These are phyloP conservation scores for Stephania cephalantha DNA, from an alignment of 164 flowering plant species.

Conservation along the genomic window DNA sequence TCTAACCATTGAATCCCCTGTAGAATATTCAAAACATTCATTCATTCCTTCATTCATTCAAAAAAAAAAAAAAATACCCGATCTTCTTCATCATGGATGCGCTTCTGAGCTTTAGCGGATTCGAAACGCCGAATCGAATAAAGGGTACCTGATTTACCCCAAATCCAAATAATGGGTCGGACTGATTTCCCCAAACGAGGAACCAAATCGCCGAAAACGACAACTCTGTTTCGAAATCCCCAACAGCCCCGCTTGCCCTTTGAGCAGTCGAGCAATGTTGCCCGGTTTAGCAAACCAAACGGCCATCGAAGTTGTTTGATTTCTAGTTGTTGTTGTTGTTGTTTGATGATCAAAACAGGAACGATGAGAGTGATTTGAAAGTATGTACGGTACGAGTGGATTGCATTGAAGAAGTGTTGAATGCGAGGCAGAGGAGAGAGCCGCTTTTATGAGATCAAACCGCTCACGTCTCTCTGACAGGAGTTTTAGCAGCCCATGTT, in stretches of 20 bases:
- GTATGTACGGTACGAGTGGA: neutral
- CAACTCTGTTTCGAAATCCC: slow-evolving; percentile 9
- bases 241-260: slow-evolving; percentile 11
- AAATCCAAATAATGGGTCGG: slow-evolving; percentile 17
- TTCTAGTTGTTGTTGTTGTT: too few species aligned
- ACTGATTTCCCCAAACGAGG: neutral
- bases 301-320: slow-evolving; percentile 11
- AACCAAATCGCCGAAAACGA: neutral
- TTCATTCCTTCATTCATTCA: too few species aligned
- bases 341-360: neutral
- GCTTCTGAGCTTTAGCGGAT: slow-evolving; percentile 28
- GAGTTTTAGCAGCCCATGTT: neutral
- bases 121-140: slow-evolving; percentile 33
- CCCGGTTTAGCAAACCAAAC: slow-evolving; percentile 17
- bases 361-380: too few species aligned
- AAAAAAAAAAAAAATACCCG: slow-evolving; percentile 20
- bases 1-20: neutral
- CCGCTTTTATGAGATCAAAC: too few species aligned
- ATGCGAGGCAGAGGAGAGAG: too few species aligned
- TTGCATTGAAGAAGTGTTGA: neutral
- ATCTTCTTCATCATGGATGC: slow-evolving; percentile 16
- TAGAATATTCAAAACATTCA: neutral
- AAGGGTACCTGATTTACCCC: slow-evolving; percentile 1
- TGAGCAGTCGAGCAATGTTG: slow-evolving; percentile 6
- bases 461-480: neutral